Evolutionary conservation across 1,284 basidiomycete genomes (phyloP).

Genomic region (Volvariella surrecta): DNA sequence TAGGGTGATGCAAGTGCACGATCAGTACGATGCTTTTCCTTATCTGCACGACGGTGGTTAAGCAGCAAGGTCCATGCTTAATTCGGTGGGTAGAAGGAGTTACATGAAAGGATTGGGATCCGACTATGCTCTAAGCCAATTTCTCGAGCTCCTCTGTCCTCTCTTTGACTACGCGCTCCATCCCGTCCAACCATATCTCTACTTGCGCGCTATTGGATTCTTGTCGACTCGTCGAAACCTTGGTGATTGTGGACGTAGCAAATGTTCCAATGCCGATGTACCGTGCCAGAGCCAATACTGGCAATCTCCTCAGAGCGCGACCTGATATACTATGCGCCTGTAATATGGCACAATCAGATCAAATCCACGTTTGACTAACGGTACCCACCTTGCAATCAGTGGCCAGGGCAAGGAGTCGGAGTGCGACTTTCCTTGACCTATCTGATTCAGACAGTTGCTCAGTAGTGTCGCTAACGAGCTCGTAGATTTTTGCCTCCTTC

Average conservation of each 20-base stretch:
- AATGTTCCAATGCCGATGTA: constrained; percentile 54
- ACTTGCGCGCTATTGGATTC: constrained; percentile 31
- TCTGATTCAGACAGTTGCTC: constrained; percentile 23
- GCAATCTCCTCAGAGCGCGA: constrained; percentile 80
- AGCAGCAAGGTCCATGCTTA: too few relatives aligned
- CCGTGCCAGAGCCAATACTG: constrained; percentile 84
- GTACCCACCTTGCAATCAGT: constrained; percentile 61
- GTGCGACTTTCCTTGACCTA: constrained; percentile 42
- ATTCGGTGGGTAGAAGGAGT: too few relatives aligned
- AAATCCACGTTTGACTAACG: neutral
- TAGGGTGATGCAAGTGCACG: too few relatives aligned
- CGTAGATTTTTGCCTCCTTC: constrained; percentile 50
- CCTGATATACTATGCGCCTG: constrained; percentile 80
- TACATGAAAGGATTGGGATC: constrained; percentile 3
- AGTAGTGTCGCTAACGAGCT: constrained; percentile 27
- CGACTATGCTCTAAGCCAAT: constrained; percentile 14
- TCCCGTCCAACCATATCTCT: constrained; percentile 67
- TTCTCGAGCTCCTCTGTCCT: constrained; percentile 44
- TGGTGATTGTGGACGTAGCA: constrained; percentile 6
- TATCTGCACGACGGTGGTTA: too few relatives aligned
- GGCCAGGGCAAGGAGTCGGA: constrained; percentile 59
- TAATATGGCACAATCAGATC: constrained; percentile 1
- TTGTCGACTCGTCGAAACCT: constrained; percentile 2
- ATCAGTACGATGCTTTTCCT: too few relatives aligned
- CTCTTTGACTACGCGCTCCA: constrained; percentile 63